Evolutionary conservation across 768 basidiomycete genomes (phyloP).

Genomic region (Agaricus sinodeliciosus): DNA sequence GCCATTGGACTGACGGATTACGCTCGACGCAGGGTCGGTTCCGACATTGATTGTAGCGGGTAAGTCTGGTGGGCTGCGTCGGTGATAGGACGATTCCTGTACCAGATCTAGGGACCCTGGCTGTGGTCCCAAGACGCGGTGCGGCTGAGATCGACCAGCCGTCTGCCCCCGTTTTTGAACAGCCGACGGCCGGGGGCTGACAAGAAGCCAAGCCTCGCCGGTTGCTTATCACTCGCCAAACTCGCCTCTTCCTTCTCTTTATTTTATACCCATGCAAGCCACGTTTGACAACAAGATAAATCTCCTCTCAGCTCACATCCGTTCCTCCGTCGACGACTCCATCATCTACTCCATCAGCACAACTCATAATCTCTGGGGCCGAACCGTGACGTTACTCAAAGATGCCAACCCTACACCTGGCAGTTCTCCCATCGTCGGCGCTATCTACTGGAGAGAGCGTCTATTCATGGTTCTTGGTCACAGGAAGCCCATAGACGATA

Average conservation of each 20-base stretch:
- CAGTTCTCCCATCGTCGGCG: constrained; percentile 31
- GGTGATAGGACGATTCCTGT: no score
- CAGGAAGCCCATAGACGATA: constrained; percentile 30
- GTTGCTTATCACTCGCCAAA: neutral
- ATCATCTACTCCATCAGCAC: constrained; percentile 38
- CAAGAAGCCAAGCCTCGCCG: neutral
- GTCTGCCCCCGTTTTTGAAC: no score
- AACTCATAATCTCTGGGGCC: constrained; percentile 34
- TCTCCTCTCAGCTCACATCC: constrained; percentile 37
- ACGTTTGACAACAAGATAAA: constrained; percentile 45
- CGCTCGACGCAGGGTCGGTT: no score
- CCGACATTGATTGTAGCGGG: no score
- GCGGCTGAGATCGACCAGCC: no score
- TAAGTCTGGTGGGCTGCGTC: no score
- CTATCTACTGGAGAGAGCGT: constrained; percentile 46
- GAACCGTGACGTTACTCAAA: constrained; percentile 36
- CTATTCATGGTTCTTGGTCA: constrained; percentile 38
- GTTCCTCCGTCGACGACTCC: constrained; percentile 36
- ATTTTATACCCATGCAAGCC: constrained; percentile 34
- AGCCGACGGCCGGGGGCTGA: neutral
- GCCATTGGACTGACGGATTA: no score
- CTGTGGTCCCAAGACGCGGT: no score
- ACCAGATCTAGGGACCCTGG: no score
- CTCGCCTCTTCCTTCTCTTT: neutral
- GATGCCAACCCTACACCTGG: constrained; percentile 38